Base-by-base conservation (phyloP, 140 eudicot species). In the Ambrosia hybrid region DNA sequence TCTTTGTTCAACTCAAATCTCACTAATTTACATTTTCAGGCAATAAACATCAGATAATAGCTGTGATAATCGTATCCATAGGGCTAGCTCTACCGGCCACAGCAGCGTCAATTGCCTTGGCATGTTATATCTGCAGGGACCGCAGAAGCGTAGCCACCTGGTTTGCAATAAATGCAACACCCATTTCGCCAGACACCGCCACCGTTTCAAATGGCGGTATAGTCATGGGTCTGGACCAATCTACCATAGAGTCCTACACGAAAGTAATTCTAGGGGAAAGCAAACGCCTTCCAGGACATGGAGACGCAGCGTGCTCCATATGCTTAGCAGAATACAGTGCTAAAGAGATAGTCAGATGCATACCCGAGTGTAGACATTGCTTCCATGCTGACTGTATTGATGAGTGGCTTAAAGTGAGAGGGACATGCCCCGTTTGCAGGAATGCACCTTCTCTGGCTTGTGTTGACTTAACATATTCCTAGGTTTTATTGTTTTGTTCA, bases 301-400 rank as follows among this genome's bases (percentile, higher is more conserved):
- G 83, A 56, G 84, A 82, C 63, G 79, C 64, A 39, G 60, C 83
- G 45, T 93, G 97, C 49, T 87, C 97, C 0, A 90, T 90, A 80
- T 93, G 97, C 73, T 79, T 90, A 52, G 78, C 89, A 0, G 96
- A 92, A 30, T 92, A 85, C 77, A 45, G 62, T 61, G 89, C 89
- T 0, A 82, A 82, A 56, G 96, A 92, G 26, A 81, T 76, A 1
- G 62, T 92, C 0, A 80, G 98, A 71, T 79, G 92, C 75, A 83
- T 93, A 43, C 96, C 96, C 34, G 87, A 80, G 68, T 93, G 97
- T 63, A 76, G 57, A 21, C 98, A 93, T 76, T 89, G 93, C 73
- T 93, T 93, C 71, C 98, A 92, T 56, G 70, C 90, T 0, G 87
- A 84, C 3, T 92, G 96, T 78, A 81, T 92, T 7, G 96, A 89